phyloP scores from a whole-genome alignment of 495 filamentous ascomycete species.

The Lasiosphaeria hispida region DNA sequence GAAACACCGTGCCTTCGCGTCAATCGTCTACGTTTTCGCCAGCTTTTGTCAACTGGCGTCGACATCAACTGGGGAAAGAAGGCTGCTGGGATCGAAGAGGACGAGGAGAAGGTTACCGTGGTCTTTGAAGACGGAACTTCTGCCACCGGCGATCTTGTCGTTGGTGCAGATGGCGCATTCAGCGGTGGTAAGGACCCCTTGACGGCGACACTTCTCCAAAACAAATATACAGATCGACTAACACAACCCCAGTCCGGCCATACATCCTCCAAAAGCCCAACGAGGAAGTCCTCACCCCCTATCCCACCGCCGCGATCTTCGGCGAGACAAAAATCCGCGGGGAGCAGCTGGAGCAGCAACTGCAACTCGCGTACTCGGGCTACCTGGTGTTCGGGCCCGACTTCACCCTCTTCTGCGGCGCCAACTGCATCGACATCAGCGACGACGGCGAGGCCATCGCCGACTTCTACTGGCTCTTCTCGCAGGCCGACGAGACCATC shows the following conservation, averaged over 20 bases:
- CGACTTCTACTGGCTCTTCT: conserved; percentile 32
- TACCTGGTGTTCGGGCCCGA: conserved; percentile 12
- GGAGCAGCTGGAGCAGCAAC: conserved; percentile 26
- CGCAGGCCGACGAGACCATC: conserved; percentile 10
- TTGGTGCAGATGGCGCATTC: conserved; percentile 50
- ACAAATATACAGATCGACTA: neutral
- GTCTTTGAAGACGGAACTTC: conserved; percentile 71
- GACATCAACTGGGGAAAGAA: conserved; percentile 37
- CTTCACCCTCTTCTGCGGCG: conserved; percentile 29
- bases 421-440: conserved; percentile 18
- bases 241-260: conserved; percentile 27
- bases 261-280: conserved; percentile 28
- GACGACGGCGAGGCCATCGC: conserved; percentile 17
- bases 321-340: conserved; percentile 27
- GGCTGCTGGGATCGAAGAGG: conserved; percentile 26
- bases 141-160: conserved; percentile 41
- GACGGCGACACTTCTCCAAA: neutral
- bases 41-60: conserved; percentile 30
- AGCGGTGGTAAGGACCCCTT: conserved; percentile 26
- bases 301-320: conserved; percentile 18
- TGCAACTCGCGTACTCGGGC: conserved; percentile 28
- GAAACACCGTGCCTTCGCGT: conserved; percentile 46
- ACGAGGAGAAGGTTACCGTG: conserved; percentile 53
- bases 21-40: conserved; percentile 27
- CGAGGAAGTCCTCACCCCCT: conserved; percentile 18